phyloP scores from a whole-genome alignment of 164 flowering plant species.

The Vitis rupestris region DNA sequence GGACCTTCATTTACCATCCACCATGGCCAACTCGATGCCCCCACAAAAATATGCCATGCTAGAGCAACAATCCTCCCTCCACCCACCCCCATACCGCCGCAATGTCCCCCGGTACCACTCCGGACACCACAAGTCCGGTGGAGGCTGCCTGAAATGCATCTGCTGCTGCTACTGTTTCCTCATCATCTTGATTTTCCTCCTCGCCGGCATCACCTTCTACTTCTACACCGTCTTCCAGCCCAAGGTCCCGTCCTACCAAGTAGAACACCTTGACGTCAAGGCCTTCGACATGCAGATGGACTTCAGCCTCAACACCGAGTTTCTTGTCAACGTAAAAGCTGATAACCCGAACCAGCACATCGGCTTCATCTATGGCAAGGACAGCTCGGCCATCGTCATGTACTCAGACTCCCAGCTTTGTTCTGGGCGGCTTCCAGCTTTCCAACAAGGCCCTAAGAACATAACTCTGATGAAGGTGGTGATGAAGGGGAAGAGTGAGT shows the following conservation, averaged over 20 bases:
- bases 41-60: slow-evolving; percentile 50
- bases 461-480: slow-evolving; percentile 32
- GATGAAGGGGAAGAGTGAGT: slow-evolving; percentile 45
- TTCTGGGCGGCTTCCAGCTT: slow-evolving; percentile 51
- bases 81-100: slow-evolving; percentile 59
- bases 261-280: slow-evolving; percentile 30
- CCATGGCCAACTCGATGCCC: slow-evolving; percentile 6
- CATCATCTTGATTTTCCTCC: slow-evolving; percentile 31
- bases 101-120: slow-evolving; percentile 46
- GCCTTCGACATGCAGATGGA: slow-evolving; percentile 39
- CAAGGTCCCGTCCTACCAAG: slow-evolving; percentile 41
- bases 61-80: slow-evolving; percentile 13
- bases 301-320: slow-evolving; percentile 41
- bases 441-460: slow-evolving; percentile 48
- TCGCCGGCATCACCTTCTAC: slow-evolving; percentile 9
- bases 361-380: slow-evolving; percentile 42
- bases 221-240: slow-evolving; percentile 33
- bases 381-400: slow-evolving; percentile 28
- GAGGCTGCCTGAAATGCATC: slow-evolving; percentile 37
- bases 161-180: slow-evolving; percentile 50
- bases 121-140: slow-evolving; percentile 5
- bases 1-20: neutral
- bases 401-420: slow-evolving; percentile 38
- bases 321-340: slow-evolving; percentile 41
- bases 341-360: slow-evolving; percentile 56